These are phyloP conservation scores for Acanthamoeba sp. DNA, from an alignment of 208 protist genomes.

Conservation along the genomic window DNA sequence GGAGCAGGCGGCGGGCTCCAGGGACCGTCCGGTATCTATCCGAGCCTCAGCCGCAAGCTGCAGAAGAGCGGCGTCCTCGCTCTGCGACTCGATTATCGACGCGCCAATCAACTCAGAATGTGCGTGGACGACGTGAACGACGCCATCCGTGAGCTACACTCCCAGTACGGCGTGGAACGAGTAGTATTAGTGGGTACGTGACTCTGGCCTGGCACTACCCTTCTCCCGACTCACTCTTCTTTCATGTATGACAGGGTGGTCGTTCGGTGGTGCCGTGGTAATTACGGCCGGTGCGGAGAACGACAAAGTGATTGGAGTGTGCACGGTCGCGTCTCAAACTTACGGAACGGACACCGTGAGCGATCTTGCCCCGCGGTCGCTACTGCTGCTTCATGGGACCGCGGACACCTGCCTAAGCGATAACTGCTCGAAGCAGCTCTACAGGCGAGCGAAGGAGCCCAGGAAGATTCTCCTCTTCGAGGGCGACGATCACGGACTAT, in stretches of 20 bases:
- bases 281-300: conserved; percentile 19
- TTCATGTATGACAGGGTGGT: neutral
- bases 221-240: neutral
- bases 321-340: conserved; percentile 61
- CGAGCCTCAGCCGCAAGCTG: conserved; percentile 40
- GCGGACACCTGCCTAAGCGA: conserved; percentile 8
- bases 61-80: conserved; percentile 36
- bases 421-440: conserved; percentile 51
- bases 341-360: conserved; percentile 37
- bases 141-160: conserved; percentile 2
- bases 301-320: conserved; percentile 64
- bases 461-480: conserved; percentile 57
- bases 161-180: conserved; percentile 19
- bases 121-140: conserved; percentile 51
- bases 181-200: neutral
- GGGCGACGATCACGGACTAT: conserved; percentile 52
- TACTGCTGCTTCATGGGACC: conserved; percentile 53
- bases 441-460: neutral
- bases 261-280: conserved; percentile 55
- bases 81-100: conserved; percentile 27
- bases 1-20: conserved; percentile 39
- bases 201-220: neutral
- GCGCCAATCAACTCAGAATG: conserved; percentile 19
- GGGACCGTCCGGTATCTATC: conserved; percentile 55
- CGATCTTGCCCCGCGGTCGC: neutral